A percentile compares a stretch with the other conserved stretches of the same genome.
Conservation (phyloP, 2,329 filamentous ascomycete species). For the Escovopsis sp. region DNA sequence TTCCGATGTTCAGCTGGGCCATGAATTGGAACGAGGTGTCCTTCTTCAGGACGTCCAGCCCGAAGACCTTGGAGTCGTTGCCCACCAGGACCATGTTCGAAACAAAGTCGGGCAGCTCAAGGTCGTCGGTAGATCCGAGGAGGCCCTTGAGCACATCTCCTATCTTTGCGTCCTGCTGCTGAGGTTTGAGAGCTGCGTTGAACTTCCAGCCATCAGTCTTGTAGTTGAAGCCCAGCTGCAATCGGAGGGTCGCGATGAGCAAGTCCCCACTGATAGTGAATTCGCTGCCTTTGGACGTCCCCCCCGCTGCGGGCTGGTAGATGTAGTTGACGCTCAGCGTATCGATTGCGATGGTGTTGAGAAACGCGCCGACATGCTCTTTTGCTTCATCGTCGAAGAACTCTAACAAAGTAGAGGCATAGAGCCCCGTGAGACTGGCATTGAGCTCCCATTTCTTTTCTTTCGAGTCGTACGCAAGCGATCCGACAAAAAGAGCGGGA, state of each 20-base stretch:
- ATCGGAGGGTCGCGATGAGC: conserved; percentile 4
- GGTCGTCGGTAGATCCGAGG: conserved; percentile 2
- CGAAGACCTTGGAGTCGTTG: neutral
- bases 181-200: conserved; percentile 1
- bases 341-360: conserved; percentile 7
- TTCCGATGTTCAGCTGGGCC: conserved; percentile 3
- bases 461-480: conserved; percentile 2
- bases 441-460: conserved; percentile 1
- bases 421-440: conserved; percentile 1
- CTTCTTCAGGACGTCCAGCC: conserved; percentile 2
- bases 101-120: conserved; percentile 7
- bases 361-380: conserved; percentile 3
- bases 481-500: conserved; percentile 2
- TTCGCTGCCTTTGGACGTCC: neutral
- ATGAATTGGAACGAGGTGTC: conserved; percentile 8
- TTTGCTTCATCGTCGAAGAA: conserved; percentile 6
- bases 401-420: conserved; percentile 2
- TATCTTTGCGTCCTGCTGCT: conserved; percentile 1
- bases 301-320: neutral
- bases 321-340: conserved; percentile 4
- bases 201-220: conserved; percentile 1
- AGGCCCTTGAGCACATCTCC: conserved; percentile 5
- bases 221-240: conserved; percentile 7
- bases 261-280: conserved; percentile 9
- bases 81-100: conserved; percentile 1